These are phyloP conservation scores for Tanacetum coccineum DNA, from an alignment of 129 eudicot genomes.

Conservation along the genomic window DNA sequence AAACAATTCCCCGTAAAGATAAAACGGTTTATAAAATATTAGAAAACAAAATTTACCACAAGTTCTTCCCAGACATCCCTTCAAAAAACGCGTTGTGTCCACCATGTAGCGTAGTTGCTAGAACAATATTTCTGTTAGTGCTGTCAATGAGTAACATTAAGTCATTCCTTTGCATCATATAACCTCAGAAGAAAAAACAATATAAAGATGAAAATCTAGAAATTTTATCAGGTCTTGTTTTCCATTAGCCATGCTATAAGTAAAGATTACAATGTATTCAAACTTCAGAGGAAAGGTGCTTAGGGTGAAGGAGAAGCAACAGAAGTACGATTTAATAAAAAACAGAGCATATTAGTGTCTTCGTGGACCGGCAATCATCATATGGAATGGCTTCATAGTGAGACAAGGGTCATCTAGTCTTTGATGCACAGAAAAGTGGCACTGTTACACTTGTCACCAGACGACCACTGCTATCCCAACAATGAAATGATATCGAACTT, in stretches of 20 bases:
- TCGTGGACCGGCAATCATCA: constrained; percentile 86
- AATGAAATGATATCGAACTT: constrained; percentile 71
- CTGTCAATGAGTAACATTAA: constrained; percentile 25
- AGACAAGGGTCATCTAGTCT: constrained; percentile 78
- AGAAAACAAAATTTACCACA: constrained; percentile 45
- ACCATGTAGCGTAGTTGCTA: constrained; percentile 81
- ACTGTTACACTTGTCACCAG: constrained; percentile 53
- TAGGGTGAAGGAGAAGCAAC: too few relatives aligned
- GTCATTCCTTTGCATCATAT: constrained; percentile 1
- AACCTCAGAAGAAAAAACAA: too few relatives aligned
- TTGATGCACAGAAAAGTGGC: constrained; percentile 82
- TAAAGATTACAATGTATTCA: too few relatives aligned
- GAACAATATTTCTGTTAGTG: constrained; percentile 58
- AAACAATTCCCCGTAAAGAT: neutral
- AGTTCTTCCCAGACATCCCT: constrained; percentile 60
- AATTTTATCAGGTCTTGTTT: too few relatives aligned
- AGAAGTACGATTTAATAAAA: too few relatives aligned
- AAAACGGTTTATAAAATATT: neutral
- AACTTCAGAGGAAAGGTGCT: too few relatives aligned
- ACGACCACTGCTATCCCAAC: constrained; percentile 56
- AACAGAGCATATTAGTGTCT: too few relatives aligned
- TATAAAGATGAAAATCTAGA: too few relatives aligned
- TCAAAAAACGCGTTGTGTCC: constrained; percentile 85
- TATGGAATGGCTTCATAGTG: constrained; percentile 80
- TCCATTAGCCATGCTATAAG: too few relatives aligned